Evolutionary conservation across 169 alveolate genomes (phyloP).

Genomic region (Eimeria nieschulzi): DNA sequence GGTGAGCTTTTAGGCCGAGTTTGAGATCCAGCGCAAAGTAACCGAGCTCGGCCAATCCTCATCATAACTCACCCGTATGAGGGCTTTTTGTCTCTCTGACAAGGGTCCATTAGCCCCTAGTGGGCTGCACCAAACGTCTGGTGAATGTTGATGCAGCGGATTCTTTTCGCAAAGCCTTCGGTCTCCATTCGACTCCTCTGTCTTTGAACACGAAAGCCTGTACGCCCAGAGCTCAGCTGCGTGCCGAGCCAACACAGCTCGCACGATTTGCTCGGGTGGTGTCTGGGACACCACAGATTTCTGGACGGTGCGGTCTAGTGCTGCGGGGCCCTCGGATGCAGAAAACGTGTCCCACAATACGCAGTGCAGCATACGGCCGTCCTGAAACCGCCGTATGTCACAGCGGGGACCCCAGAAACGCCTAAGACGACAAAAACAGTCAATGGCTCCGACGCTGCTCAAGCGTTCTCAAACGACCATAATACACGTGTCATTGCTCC

Average conservation of each 20-base stretch:
- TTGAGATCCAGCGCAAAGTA: too few relatives aligned
- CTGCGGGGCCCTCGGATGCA: slow-evolving; percentile 28
- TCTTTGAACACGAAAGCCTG: slow-evolving; percentile 16
- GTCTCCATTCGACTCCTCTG: not conserved
- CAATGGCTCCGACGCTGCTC: too few relatives aligned
- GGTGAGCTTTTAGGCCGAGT: too few relatives aligned
- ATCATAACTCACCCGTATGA: slow-evolving; percentile 22
- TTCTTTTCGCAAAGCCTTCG: not conserved
- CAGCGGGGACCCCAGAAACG: slow-evolving; percentile 71
- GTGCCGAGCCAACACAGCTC: slow-evolving; percentile 34
- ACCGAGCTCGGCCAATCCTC: not conserved
- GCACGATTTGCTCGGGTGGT: slow-evolving; percentile 43
- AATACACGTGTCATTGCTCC: too few relatives aligned
- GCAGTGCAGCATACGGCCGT: slow-evolving; percentile 63
- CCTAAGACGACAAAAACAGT: slow-evolving; percentile 7
- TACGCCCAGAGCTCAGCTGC: slow-evolving; percentile 25
- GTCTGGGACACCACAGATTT: slow-evolving; percentile 3
- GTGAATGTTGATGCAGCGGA: not conserved
- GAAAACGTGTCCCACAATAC: slow-evolving; percentile 62
- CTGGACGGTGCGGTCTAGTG: not conserved
- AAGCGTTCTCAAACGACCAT: too few relatives aligned
- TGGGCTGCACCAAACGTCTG: slow-evolving; percentile 38
- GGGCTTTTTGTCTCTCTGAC: slow-evolving; percentile 65
- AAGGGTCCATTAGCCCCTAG: slow-evolving; percentile 53
- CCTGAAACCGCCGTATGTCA: slow-evolving; percentile 74